These are phyloP conservation scores for Barnettozyma siamensis DNA, from an alignment of 805 yeast genomes.

Conservation along the genomic window DNA sequence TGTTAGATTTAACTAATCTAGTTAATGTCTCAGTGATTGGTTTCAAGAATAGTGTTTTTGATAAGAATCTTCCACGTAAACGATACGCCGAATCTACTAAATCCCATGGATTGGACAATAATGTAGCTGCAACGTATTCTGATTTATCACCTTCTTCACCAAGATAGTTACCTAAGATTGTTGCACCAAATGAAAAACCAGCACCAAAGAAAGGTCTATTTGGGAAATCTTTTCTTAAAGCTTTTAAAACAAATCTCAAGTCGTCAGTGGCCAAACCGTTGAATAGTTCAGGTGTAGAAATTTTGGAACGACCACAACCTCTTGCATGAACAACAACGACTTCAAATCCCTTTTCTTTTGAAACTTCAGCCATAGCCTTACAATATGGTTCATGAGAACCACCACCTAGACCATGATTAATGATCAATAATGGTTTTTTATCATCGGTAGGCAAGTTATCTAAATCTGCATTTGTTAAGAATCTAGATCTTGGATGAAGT, in stretches of 20 bases:
- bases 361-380: constrained; percentile 43
- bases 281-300: constrained; percentile 62
- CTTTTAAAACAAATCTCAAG: constrained; percentile 50
- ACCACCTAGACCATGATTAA: constrained; percentile 71
- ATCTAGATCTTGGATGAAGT: constrained; percentile 66
- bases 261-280: constrained; percentile 69
- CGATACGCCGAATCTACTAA: constrained; percentile 48
- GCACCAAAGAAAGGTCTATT: constrained; percentile 56
- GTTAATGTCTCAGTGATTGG: constrained; percentile 36
- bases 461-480: constrained; percentile 42
- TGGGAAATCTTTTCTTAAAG: constrained; percentile 48
- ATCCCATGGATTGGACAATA: constrained; percentile 72
- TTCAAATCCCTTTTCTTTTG: constrained; percentile 43
- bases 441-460: constrained; percentile 28
- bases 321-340: constrained; percentile 63
- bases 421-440: constrained; percentile 50
- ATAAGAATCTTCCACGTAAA: constrained; percentile 33
- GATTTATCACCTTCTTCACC: constrained; percentile 58
- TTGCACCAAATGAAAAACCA: constrained; percentile 72
- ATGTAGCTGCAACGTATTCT: constrained; percentile 50
- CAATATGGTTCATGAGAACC: constrained; percentile 76
- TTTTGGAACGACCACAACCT: constrained; percentile 72
- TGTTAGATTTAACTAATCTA: constrained; percentile 40
- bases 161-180: constrained; percentile 58
- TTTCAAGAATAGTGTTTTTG: constrained; percentile 36